Evolutionary conservation across 257 asterid species (phyloP), one percentile per base, ranked within the genome.

Genomic region (Solanum lycopersicoides): DNA sequence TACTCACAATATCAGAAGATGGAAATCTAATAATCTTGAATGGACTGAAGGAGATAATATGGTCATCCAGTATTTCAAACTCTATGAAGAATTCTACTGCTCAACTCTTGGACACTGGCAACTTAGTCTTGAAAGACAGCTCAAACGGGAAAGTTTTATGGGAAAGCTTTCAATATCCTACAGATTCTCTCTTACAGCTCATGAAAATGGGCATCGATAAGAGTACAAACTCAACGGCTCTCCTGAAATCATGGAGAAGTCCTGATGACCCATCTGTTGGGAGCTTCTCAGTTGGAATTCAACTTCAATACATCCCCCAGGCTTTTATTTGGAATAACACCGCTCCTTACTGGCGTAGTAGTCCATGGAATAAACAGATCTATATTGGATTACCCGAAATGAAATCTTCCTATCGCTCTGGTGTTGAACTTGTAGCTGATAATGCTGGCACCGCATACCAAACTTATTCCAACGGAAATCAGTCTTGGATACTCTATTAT

Each of bases 151-250:
- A 0, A 1, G n/a, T 18, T 1, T 0, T 93, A 2, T 95, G 98
- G 98, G 95, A 93, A 80, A 93, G 95, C 30, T 89, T 89, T 87
- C 50, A 72, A 9, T 47, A 88, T 28, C 95, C 94, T 1, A 65
- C 89, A 0, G 93, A 93, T 84, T 39, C 93, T 37, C 72, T 91
- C 20, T 4, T 94, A 30, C 91, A 87, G 41, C 14, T 30, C 0
- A 92, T 94, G 98, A 86, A 84, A 63, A 68, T 92, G 44, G 87
- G 86, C 4, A 86, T 84, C 75, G 34, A 42, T 32, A 63, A 32
- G 8, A 34, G 72, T 83, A 53, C 86, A 20, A 53, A 83, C 56
- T 23, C 74, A 30, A 4, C 50, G 4, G 3, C 39, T 23, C 14
- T 23, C 75, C 53, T 83, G 86, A 83, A 68, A 63, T 83, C 86